Percentiles rank a stretch among this genome's conserved stretches.
Conservation (phyloP, 2,329 filamentous ascomycete genomes). For the Allantophomopsis lycopodina region DNA sequence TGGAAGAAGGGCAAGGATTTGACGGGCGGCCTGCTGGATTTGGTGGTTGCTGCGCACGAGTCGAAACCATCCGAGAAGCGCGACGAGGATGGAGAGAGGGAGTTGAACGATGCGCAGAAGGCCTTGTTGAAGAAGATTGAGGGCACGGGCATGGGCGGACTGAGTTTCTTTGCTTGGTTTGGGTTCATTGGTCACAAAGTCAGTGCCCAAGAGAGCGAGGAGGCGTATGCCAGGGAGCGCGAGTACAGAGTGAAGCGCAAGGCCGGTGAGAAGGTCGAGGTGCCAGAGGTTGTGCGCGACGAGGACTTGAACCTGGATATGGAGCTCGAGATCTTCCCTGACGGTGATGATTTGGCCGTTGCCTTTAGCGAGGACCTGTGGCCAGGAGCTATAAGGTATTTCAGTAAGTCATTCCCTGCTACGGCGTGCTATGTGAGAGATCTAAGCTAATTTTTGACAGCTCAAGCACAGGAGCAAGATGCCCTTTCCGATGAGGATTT, state of each 20-base stretch:
- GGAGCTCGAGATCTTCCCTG: slow-evolving; percentile 74
- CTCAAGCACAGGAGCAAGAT: slow-evolving; percentile 58
- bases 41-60: slow-evolving; percentile 56
- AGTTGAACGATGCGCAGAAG: slow-evolving; percentile 36
- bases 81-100: slow-evolving; percentile 24
- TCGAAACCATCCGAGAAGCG: slow-evolving; percentile 32
- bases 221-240: slow-evolving; percentile 44
- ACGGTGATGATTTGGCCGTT: slow-evolving; percentile 70
- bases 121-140: slow-evolving; percentile 37
- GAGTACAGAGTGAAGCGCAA: slow-evolving; percentile 34
- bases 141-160: slow-evolving; percentile 43
- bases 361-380: slow-evolving; percentile 77
- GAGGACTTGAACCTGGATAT: slow-evolving; percentile 41
- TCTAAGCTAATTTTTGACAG: slow-evolving; percentile 20
- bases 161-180: slow-evolving; percentile 86
- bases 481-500: slow-evolving; percentile 57
- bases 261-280: slow-evolving; percentile 25
- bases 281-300: slow-evolving; percentile 27
- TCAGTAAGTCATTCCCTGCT: slow-evolving; percentile 45
- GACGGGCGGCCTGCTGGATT: slow-evolving; percentile 65
- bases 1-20: slow-evolving; percentile 83
- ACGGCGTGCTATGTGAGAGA: no score
- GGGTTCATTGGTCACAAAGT: slow-evolving; percentile 62
- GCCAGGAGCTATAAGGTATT: slow-evolving; percentile 81
- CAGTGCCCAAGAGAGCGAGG: slow-evolving; percentile 55